Conservation (phyloP, 1,139 yeast genomes). For the Casaregolazyma lundiana region DNA sequence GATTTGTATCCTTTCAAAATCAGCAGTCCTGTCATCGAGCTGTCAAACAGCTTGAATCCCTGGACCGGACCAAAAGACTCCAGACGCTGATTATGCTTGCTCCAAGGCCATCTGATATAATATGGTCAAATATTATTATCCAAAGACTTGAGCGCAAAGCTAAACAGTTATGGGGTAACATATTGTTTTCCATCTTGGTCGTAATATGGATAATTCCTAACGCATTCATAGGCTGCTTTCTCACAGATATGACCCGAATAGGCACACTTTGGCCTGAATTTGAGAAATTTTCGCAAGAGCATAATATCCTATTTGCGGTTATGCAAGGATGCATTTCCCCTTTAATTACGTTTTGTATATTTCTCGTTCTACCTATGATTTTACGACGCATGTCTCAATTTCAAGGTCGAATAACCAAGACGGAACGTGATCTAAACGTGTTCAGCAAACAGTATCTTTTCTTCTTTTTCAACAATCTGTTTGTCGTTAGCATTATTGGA, state of each 20-base stretch:
- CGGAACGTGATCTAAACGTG: constrained; percentile 37
- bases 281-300: constrained; percentile 26
- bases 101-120: constrained; percentile 36
- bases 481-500: constrained; percentile 37
- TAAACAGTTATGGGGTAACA: constrained; percentile 35
- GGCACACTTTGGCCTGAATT: constrained; percentile 37
- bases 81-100: constrained; percentile 28
- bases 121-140: constrained; percentile 36
- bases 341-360: constrained; percentile 32
- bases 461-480: constrained; percentile 37
- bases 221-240: constrained; percentile 40
- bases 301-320: constrained; percentile 33
- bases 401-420: constrained; percentile 38
- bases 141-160: constrained; percentile 28
- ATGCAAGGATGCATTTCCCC: constrained; percentile 41
- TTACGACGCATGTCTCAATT: constrained; percentile 36
- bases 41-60: constrained; percentile 21
- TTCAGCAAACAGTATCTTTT: constrained; percentile 36
- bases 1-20: constrained; percentile 34
- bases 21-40: constrained; percentile 29
- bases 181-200: constrained; percentile 29
- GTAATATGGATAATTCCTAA: constrained; percentile 39
- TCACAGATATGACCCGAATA: constrained; percentile 35
- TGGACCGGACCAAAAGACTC: constrained; percentile 12
- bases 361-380: constrained; percentile 34